These are phyloP conservation scores for Paratinospora sagittata DNA, from an alignment of 164 flowering plant species.

Conservation along the genomic window DNA sequence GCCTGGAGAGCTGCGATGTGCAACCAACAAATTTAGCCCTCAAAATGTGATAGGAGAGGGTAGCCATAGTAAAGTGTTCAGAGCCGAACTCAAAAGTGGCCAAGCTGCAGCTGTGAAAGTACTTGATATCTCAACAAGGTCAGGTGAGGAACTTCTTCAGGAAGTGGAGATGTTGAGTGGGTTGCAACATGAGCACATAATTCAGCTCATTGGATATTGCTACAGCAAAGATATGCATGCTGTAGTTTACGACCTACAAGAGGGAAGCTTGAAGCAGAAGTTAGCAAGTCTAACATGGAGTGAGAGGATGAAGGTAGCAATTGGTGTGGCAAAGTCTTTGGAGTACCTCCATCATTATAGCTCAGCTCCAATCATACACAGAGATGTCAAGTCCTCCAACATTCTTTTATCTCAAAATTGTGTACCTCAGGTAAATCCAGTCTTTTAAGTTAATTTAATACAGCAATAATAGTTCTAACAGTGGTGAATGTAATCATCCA, in stretches of 20 bases:
- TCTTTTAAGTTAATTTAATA: background rate
- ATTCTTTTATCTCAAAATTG: slow-evolving; percentile 32
- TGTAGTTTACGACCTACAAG: slow-evolving; percentile 27
- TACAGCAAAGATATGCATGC: slow-evolving; percentile 28
- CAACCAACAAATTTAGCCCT: slow-evolving; percentile 32
- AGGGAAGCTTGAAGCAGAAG: slow-evolving; percentile 28
- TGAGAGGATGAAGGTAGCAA: slow-evolving; percentile 35
- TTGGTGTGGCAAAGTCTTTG: slow-evolving; percentile 43
- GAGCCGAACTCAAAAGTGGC: slow-evolving; percentile 28
- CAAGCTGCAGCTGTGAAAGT: slow-evolving; percentile 36
- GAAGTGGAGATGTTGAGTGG: slow-evolving; percentile 35
- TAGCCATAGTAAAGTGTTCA: slow-evolving; percentile 27
- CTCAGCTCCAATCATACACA: slow-evolving; percentile 38
- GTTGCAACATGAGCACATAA: slow-evolving; percentile 34
- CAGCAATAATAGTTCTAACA: too few relatives aligned
- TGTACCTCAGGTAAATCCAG: slow-evolving; percentile 32
- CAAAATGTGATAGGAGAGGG: slow-evolving; percentile 34
- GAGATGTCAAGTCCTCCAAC: slow-evolving; percentile 40
- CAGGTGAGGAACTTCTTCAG: slow-evolving; percentile 26
- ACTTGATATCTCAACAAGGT: slow-evolving; percentile 14
- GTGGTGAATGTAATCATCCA: too few relatives aligned
- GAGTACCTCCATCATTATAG: slow-evolving; percentile 37
- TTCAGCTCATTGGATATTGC: slow-evolving; percentile 36
- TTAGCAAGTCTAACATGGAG: slow-evolving; percentile 28
- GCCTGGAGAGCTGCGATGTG: slow-evolving; percentile 22